A percentile compares a stretch with the other conserved stretches of the same genome.
Conservation (phyloP, 1,284 basidiomycete genomes). For the Heterobasidion irregulare region DNA sequence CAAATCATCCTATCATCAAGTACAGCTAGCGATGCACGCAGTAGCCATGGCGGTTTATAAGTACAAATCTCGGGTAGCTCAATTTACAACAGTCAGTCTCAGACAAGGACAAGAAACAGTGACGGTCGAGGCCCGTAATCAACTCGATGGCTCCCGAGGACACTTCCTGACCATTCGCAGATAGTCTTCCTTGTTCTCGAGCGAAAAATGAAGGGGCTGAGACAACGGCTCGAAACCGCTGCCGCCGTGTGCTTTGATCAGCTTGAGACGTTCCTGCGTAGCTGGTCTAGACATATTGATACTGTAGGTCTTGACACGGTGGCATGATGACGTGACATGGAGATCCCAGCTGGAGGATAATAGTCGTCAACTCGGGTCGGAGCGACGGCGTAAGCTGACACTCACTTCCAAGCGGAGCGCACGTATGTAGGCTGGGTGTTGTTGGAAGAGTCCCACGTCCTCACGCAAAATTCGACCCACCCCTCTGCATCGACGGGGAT, state of each 20-base stretch:
- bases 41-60: too few species aligned
- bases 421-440: conserved; percentile 52
- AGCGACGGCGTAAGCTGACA: conserved; percentile 2
- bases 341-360: conserved; percentile 36
- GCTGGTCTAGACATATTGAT: conserved; percentile 35
- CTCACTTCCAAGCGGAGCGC: conserved; percentile 47
- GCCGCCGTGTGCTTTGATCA: conserved; percentile 29
- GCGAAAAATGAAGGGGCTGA: conserved; percentile 28
- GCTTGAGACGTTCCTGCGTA: conserved; percentile 32
- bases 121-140: not conserved
- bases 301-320: conserved; percentile 46
- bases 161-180: conserved; percentile 22
- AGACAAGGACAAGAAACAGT: too few species aligned
- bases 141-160: conserved; percentile 24
- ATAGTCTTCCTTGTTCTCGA: conserved; percentile 33
- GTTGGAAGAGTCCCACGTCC: conserved; percentile 50
- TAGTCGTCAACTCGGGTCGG: not conserved
- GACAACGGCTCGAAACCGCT: conserved; percentile 30
- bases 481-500: conserved; percentile 48
- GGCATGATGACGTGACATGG: conserved; percentile 47
- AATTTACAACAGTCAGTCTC: too few species aligned
- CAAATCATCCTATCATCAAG: too few species aligned
- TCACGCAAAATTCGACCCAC: conserved; percentile 51
- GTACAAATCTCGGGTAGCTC: too few species aligned
- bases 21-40: too few species aligned